These are phyloP conservation scores for Mucor circinelloides DNA, from an alignment of 371 early-diverging fungal species.

Conservation along the genomic window DNA sequence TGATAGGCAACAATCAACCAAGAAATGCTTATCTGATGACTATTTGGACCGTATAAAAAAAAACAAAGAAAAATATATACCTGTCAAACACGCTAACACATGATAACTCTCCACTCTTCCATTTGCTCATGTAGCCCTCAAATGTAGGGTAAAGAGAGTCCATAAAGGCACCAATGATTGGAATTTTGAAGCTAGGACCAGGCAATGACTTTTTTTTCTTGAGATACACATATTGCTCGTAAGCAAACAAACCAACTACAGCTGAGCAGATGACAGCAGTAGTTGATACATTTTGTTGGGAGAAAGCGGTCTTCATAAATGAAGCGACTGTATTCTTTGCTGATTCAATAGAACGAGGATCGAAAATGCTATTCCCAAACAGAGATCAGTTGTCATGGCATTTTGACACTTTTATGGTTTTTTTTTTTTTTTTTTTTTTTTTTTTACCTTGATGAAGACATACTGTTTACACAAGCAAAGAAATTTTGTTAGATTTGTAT, in stretches of 20 bases:
- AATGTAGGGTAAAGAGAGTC: conserved; percentile 59
- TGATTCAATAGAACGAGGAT: conserved; percentile 50
- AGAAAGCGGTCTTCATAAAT: conserved; percentile 40
- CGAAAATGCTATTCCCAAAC: conserved; percentile 32
- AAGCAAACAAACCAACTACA: conserved; percentile 50
- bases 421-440: neutral
- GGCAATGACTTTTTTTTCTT: conserved; percentile 53
- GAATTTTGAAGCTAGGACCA: conserved; percentile 53
- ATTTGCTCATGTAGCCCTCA: conserved; percentile 57
- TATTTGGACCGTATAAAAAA: too few species aligned
- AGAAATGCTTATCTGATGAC: neutral
- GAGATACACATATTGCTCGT: conserved; percentile 55
- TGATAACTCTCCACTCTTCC: conserved; percentile 59
- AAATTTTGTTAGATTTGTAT: neutral
- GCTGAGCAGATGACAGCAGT: conserved; percentile 47
- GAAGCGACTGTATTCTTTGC: conserved; percentile 42
- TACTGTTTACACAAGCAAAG: neutral
- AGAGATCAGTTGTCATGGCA: neutral
- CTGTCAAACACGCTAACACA: conserved; percentile 58
- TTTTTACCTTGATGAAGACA: conserved; percentile 26
- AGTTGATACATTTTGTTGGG: conserved; percentile 38
- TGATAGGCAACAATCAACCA: neutral
- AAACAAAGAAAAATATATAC: conserved; percentile 20
- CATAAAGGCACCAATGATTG: conserved; percentile 56
- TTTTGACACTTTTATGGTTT: neutral